These are phyloP conservation scores for Kodamaea neixiangensis DNA, from an alignment of 805 yeast species.

Conservation along the genomic window DNA sequence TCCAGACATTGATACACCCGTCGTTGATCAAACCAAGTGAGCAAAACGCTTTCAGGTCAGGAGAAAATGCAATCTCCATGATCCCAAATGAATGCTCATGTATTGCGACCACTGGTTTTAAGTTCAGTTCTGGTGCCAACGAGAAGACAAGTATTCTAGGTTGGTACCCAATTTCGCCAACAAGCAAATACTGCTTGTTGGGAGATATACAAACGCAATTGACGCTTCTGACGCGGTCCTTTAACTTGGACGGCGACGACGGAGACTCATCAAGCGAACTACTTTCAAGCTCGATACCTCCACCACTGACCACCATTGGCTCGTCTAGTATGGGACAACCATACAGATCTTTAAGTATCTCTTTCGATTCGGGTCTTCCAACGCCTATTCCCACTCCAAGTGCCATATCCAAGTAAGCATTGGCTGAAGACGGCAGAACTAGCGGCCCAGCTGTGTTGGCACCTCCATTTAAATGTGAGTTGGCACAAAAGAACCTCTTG, in stretches of 20 bases:
- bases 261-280: slow-evolving; percentile 16
- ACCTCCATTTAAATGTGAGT: slow-evolving; percentile 17
- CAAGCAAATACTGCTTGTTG: slow-evolving; percentile 54
- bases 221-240: slow-evolving; percentile 51
- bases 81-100: slow-evolving; percentile 70
- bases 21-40: slow-evolving; percentile 71
- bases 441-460: background rate
- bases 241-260: slow-evolving; percentile 28
- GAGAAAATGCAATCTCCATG: slow-evolving; percentile 54
- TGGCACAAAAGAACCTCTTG: slow-evolving; percentile 58
- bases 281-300: background rate
- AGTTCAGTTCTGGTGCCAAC: slow-evolving; percentile 48
- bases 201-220: slow-evolving; percentile 62
- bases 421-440: slow-evolving; percentile 16
- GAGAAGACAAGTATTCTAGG: slow-evolving; percentile 67
- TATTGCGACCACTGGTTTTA: slow-evolving; percentile 53
- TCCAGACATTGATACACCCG: slow-evolving; percentile 69
- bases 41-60: slow-evolving; percentile 55
- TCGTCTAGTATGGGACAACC: slow-evolving; percentile 36
- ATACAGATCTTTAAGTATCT: slow-evolving; percentile 29
- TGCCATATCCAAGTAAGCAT: slow-evolving; percentile 32
- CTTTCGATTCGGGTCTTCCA: slow-evolving; percentile 8
- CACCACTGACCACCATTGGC: slow-evolving; percentile 21
- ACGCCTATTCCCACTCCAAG: slow-evolving; percentile 23
- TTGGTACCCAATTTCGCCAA: slow-evolving; percentile 71